phyloP scores from a whole-genome alignment of 192 early-diverging fungal genomes.

The Backusella parvicylindrica region DNA sequence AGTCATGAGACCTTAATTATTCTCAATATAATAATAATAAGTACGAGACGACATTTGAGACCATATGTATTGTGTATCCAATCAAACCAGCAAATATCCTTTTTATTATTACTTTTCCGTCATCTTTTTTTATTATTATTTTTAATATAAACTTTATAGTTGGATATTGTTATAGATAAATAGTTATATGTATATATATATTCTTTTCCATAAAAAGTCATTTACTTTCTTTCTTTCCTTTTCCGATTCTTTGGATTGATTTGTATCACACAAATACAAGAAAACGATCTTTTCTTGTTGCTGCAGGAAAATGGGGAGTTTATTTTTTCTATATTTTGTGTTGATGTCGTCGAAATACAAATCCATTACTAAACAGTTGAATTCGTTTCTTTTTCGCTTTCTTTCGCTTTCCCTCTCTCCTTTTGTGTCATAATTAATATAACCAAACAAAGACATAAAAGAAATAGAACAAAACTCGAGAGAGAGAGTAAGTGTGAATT shows the following conservation, averaged over 20 bases:
- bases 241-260: neutral
- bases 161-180: too few species aligned
- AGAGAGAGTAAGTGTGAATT: neutral
- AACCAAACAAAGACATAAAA: neutral
- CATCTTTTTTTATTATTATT: neutral
- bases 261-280: neutral
- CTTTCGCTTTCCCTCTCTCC: neutral
- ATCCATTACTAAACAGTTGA: neutral
- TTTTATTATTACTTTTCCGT: too few species aligned
- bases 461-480: neutral
- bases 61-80: neutral
- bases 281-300: neutral
- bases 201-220: neutral
- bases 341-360: slow-evolving; percentile 14
- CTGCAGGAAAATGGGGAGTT: neutral
- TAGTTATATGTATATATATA: neutral
- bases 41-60: slow-evolving; percentile 16
- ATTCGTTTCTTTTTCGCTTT: neutral
- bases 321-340: neutral
- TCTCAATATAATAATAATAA: neutral
- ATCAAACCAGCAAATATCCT: neutral
- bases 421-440: neutral
- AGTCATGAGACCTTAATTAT: neutral
- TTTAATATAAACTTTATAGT: too few species aligned
- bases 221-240: neutral